Percentiles rank a stretch among this genome's conserved stretches.
Evolutionary conservation across 1,139 yeast genomes (phyloP).

Genomic region (Arxiozyma bovina): DNA sequence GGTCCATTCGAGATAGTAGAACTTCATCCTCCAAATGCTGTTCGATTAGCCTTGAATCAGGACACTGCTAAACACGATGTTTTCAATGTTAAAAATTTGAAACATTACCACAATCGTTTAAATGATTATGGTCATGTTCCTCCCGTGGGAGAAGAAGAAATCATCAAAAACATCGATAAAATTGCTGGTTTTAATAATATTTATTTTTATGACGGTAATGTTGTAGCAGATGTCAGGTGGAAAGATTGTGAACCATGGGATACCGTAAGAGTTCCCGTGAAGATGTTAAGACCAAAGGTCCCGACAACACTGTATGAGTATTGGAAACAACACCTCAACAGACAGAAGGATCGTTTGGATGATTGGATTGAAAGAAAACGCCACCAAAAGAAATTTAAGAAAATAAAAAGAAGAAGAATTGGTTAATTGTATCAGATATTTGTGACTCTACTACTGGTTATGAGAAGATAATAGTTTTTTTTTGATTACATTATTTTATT

Average conservation of each 20-base stretch:
- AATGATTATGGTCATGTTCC: not conserved
- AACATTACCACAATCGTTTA: not conserved
- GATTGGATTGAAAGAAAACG: not conserved
- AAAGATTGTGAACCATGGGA: not conserved
- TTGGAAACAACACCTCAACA: not conserved
- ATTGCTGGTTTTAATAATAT: too few species aligned
- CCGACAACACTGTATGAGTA: not conserved
- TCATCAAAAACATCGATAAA: too few species aligned
- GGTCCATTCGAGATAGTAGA: not conserved
- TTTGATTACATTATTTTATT: not conserved
- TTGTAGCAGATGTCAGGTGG: too few species aligned
- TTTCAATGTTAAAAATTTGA: not conserved
- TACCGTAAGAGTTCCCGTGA: not conserved
- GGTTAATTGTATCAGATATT: not conserved
- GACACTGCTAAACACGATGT: not conserved
- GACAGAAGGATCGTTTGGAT: not conserved
- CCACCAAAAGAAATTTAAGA: not conserved
- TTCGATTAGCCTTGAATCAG: not conserved
- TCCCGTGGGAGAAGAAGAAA: not conserved
- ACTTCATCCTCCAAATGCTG: not conserved
- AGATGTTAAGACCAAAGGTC: not conserved
- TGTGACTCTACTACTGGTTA: not conserved
- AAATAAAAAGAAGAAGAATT: not conserved
- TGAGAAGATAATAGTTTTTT: not conserved
- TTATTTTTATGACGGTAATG: too few species aligned